Conservation (phyloP, 331 rosid genomes). For the Saraca asoca region DNA sequence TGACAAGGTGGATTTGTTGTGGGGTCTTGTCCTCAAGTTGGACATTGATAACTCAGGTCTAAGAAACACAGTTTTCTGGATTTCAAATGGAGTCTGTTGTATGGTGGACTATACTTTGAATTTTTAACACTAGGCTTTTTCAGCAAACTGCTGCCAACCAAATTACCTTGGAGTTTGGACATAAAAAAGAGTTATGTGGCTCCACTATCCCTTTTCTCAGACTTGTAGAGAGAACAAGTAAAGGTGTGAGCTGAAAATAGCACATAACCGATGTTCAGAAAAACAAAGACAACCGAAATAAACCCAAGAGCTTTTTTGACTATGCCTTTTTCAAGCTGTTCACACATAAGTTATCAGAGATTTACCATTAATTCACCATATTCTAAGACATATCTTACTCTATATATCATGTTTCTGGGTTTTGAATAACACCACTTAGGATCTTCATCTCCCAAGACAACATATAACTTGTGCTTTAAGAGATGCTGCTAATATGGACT, state of each 20-base stretch:
- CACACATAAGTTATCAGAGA: background rate
- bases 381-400: background rate
- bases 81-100: no score
- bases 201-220: background rate
- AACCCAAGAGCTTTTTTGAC: slow-evolving; percentile 2
- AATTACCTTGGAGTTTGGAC: background rate
- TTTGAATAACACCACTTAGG: slow-evolving; percentile 1
- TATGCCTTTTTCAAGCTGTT: slow-evolving; percentile 6
- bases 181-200: background rate
- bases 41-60: no score
- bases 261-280: no score
- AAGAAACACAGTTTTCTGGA: no score
- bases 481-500: background rate
- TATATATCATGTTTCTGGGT: slow-evolving; percentile 15
- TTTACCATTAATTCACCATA: background rate
- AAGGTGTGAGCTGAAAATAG: background rate
- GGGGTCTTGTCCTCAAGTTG: no score
- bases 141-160: background rate
- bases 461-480: background rate
- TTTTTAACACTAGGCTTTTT: no score
- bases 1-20: no score
- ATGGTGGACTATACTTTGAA: no score
- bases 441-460: background rate
- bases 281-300: no score
- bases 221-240: background rate